Evolutionary conservation across 768 basidiomycete genomes (phyloP), one percentile per base, ranked within the genome.

Genomic region (Leccinum subgranulosum): DNA sequence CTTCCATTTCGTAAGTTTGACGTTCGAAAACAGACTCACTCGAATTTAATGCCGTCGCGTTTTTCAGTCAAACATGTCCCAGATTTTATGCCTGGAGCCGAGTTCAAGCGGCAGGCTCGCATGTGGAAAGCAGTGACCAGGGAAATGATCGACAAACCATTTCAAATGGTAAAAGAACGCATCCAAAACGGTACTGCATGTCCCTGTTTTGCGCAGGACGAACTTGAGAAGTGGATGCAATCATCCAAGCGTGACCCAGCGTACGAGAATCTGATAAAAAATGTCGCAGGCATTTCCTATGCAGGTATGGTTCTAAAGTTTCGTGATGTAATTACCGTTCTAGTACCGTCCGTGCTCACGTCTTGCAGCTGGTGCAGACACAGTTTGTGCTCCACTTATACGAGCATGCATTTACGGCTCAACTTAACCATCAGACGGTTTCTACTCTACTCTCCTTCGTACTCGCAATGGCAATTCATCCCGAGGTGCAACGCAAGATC

Each of bases 401-500:
- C 53, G 72, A 71, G 2, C 66, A 71, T 8, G 70, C 64, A 25
- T 34, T 34, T 23, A n/a, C 33, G n/a, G 48, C 58, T 62, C 41
- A 67, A 11, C 28, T 36, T 25, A 4, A 33, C 29, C 49, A 25
- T 14, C 34, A 85, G 84, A 84, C 81, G 3, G 74, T 79, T 12
- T 77, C 81, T 14, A 72, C 78, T 14, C 66, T 84, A 39, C 72
- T 77, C 39, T 74, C 77, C 4, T 84, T 85, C 64, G 59, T 82
- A 25, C 75, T 84, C 11, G 79, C 82, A 4, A 83, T 85, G 81
- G 71, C 80, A 48, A 72, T 79, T 29, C 65, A 83, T 65, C 84
- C 84, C 17, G 70, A 79, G 3, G 76, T 81, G 17, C 76, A 80
- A 52, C 70, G 67, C 59, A 78, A 76, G 65, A 77, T 75, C 9